These are phyloP conservation scores for Fibroporia radiculosa DNA, from an alignment of 768 basidiomycete genomes.

Conservation along the genomic window DNA sequence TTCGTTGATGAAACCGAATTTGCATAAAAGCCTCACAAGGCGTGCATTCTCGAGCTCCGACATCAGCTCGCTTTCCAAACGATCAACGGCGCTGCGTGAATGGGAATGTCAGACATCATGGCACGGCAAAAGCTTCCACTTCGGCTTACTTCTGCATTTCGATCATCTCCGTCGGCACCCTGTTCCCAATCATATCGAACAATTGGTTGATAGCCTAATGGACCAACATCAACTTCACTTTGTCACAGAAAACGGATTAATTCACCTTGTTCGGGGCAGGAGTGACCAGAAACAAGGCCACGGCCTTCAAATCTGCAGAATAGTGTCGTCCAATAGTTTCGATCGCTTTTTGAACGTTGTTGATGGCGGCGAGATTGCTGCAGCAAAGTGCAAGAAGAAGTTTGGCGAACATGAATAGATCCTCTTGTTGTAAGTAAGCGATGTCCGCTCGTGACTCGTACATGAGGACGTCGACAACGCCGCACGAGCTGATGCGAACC, in stretches of 20 bases:
- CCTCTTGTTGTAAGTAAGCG: slow-evolving; percentile 71
- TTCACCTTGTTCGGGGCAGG: slow-evolving; percentile 55
- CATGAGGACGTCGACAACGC: slow-evolving; percentile 78
- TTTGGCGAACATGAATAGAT: slow-evolving; percentile 78
- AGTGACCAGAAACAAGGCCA: slow-evolving; percentile 68
- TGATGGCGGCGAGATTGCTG: slow-evolving; percentile 49
- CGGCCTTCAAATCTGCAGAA: slow-evolving; percentile 73
- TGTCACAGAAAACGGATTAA: slow-evolving; percentile 1
- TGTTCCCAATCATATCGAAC: slow-evolving; percentile 69
- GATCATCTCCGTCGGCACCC: slow-evolving; percentile 73
- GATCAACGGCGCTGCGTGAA: slow-evolving; percentile 60
- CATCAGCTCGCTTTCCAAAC: slow-evolving; percentile 75
- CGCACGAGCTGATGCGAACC: slow-evolving; percentile 80
- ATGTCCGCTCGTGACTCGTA: slow-evolving; percentile 58
- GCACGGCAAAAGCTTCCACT: neutral
- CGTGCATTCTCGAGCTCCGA: slow-evolving; percentile 92
- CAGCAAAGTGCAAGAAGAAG: slow-evolving; percentile 77
- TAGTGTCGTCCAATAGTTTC: slow-evolving; percentile 71
- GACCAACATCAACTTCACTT: neutral
- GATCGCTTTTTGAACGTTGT: slow-evolving; percentile 61
- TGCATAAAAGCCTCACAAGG: slow-evolving; percentile 80
- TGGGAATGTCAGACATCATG: neutral
- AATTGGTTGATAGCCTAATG: slow-evolving; percentile 68
- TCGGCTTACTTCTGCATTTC: slow-evolving; percentile 60
- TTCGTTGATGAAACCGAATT: slow-evolving; percentile 98